Percentiles rank a stretch among this genome's conserved stretches.
These are phyloP conservation scores for Dictyostelium citrinum DNA, from an alignment of 78 protist genomes.

Conservation along the genomic window DNA sequence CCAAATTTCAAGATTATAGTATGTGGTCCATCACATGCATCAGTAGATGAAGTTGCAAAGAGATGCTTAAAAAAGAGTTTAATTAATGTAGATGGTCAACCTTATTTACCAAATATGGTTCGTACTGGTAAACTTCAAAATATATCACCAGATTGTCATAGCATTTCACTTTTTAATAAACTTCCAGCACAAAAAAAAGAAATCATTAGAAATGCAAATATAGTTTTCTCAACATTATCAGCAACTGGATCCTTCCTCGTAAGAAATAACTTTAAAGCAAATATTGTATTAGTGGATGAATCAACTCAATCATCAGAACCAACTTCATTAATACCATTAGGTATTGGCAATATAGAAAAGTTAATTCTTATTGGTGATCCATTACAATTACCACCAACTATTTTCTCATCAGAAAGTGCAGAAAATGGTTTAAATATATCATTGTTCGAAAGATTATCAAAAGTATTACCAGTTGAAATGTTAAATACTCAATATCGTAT, in stretches of 20 bases:
- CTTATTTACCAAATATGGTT: constrained; percentile 21
- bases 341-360: neutral
- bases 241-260: constrained; percentile 10
- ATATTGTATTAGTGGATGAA: constrained; percentile 85
- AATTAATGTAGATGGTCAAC: neutral
- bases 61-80: constrained; percentile 42
- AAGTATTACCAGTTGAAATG: neutral
- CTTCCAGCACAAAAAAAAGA: neutral
- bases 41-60: constrained; percentile 86
- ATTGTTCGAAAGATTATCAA: constrained; percentile 17
- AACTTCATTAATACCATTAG: constrained; percentile 74
- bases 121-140: constrained; percentile 50
- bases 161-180: neutral
- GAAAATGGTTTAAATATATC: neutral
- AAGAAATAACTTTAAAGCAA: neutral
- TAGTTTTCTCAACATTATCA: constrained; percentile 70
- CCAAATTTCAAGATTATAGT: constrained; percentile 54
- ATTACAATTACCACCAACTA: constrained; percentile 22
- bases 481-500: constrained; percentile 87
- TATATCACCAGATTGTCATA: constrained; percentile 25
- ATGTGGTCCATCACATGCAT: constrained; percentile 91
- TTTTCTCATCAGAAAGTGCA: neutral
- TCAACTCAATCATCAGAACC: constrained; percentile 88
- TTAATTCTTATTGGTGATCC: constrained; percentile 29
- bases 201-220: neutral